These are phyloP conservation scores for Pascua sp. DNA, from an alignment of 1,284 basidiomycete genomes.

Conservation along the genomic window DNA sequence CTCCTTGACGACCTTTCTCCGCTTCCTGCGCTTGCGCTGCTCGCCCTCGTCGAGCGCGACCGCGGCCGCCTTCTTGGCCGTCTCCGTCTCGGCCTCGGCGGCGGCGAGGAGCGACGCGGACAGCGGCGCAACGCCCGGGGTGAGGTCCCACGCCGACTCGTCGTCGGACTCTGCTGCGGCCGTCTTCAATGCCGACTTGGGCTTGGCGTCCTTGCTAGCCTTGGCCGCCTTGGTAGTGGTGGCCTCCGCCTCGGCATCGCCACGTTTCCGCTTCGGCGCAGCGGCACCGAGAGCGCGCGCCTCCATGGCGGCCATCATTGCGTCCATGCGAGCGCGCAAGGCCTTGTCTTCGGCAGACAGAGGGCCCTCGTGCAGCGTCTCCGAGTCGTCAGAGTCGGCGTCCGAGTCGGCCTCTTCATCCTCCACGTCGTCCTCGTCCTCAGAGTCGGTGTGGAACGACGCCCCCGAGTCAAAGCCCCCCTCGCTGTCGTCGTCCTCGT, in stretches of 20 bases:
- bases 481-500: conserved; percentile 18
- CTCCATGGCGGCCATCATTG: conserved; percentile 35
- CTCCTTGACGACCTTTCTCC: conserved; percentile 10
- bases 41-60: neutral
- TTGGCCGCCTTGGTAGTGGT: conserved; percentile 1
- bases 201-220: neutral
- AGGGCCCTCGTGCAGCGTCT: conserved; percentile 24
- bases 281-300: conserved; percentile 22
- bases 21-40: conserved; percentile 7
- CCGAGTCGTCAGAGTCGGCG: conserved; percentile 36
- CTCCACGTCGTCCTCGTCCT: conserved; percentile 8
- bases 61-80: conserved; percentile 1
- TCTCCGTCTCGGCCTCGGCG: conserved; percentile 10
- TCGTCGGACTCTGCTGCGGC: conserved; percentile 5
- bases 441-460: conserved; percentile 25
- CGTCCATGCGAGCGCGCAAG: conserved; percentile 33
- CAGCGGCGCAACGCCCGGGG: conserved; percentile 14
- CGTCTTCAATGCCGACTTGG: neutral
- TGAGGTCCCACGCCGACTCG: conserved; percentile 9
- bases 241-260: conserved; percentile 13
- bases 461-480: conserved; percentile 20
- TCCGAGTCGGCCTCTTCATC: conserved; percentile 22
- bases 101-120: conserved; percentile 8
- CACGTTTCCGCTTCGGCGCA: conserved; percentile 3
- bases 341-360: conserved; percentile 21